Percentiles rank a stretch among this genome's conserved stretches.
Evolutionary conservation across 257 asterid species (phyloP).

Genomic region (Plantago major): DNA sequence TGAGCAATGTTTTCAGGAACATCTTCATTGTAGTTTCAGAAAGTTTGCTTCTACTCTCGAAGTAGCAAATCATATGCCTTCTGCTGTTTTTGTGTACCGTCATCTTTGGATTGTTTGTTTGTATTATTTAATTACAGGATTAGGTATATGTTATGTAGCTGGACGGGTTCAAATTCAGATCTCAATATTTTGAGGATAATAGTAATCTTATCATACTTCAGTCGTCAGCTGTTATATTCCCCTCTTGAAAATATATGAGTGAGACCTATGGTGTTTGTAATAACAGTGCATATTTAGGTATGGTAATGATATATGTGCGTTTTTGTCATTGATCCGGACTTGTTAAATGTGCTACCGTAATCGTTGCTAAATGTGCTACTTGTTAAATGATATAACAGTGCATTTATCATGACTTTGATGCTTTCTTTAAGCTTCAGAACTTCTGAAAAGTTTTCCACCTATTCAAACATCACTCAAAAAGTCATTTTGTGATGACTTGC

Average conservation of each 20-base stretch:
- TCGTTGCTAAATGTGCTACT: too few relatives aligned
- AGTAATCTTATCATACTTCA: background rate
- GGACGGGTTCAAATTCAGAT: constrained; percentile 1
- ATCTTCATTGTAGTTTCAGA: background rate
- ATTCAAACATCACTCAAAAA: background rate
- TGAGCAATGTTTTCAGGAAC: too few relatives aligned
- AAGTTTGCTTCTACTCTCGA: background rate
- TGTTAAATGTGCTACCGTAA: background rate
- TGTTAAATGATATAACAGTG: too few relatives aligned
- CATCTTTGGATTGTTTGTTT: background rate
- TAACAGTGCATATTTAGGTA: background rate
- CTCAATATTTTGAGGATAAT: background rate
- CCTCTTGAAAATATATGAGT: background rate
- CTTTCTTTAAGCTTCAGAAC: background rate
- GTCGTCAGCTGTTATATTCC: background rate
- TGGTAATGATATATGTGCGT: background rate
- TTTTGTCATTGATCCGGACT: background rate
- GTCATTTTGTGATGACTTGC: constrained; percentile 1
- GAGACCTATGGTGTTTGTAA: background rate
- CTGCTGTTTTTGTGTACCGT: too few relatives aligned
- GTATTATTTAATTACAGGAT: background rate
- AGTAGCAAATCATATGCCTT: background rate
- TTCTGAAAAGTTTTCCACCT: background rate
- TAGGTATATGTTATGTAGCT: constrained; percentile 3
- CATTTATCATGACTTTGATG: too few relatives aligned